Percentiles rank a stretch among this genome's conserved stretches.
Evolutionary conservation across 2,329 filamentous ascomycete species (phyloP).

Genomic region (Leptographium radiaticola): DNA sequence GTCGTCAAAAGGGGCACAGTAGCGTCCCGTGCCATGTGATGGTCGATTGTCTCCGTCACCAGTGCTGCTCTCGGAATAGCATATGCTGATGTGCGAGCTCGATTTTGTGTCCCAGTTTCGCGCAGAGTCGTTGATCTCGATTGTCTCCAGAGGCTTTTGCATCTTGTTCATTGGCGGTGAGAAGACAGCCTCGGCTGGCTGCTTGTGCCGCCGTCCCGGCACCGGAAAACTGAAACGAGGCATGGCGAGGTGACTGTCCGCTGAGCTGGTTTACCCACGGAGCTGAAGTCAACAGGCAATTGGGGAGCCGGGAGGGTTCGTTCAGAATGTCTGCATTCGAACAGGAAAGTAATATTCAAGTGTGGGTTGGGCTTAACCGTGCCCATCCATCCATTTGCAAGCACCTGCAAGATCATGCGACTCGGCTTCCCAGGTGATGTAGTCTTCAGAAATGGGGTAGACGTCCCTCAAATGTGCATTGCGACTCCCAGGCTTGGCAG

Average conservation of each 20-base stretch:
- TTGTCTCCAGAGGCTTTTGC: constrained; percentile 35
- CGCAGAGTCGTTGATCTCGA: constrained; percentile 24
- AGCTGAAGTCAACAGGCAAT: no score
- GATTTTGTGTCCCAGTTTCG: constrained; percentile 30
- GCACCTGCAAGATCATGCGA: background rate
- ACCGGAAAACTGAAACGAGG: constrained; percentile 35
- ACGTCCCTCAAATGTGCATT: background rate
- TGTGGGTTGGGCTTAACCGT: no score
- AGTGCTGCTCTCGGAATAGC: constrained; percentile 26
- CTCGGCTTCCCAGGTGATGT: background rate
- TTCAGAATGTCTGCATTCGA: no score
- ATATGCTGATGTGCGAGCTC: constrained; percentile 26
- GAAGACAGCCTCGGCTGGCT: constrained; percentile 16
- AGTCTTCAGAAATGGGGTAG: background rate
- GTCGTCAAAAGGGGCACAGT: constrained; percentile 23
- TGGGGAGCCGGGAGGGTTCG: no score
- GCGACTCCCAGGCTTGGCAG: background rate
- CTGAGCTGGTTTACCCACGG: no score
- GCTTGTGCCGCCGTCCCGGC: constrained; percentile 32
- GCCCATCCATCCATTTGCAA: no score
- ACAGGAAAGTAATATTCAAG: no score
- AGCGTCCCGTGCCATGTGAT: no score
- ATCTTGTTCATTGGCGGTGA: constrained; percentile 34
- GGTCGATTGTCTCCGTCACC: constrained; percentile 16
- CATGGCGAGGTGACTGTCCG: constrained; percentile 5